Evolutionary conservation across 768 basidiomycete genomes (phyloP).

Genomic region (Sporobolomyces pararoseus): DNA sequence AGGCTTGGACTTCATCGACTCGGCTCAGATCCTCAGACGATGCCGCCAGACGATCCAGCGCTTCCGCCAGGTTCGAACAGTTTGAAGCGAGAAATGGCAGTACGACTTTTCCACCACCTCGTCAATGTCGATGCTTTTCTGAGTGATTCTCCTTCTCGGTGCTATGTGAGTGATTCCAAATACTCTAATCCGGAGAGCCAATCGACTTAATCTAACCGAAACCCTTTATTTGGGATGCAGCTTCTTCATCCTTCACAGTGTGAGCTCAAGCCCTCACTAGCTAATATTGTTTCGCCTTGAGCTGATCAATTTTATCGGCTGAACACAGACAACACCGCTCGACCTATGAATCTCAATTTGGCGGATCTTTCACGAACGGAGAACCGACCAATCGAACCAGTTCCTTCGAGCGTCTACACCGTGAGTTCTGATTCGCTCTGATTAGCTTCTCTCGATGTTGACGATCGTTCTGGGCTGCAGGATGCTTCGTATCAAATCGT

Average conservation of each 20-base stretch:
- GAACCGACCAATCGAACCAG: not conserved
- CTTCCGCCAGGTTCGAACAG: conserved; percentile 35
- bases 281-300: too few relatives aligned
- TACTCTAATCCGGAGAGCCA: too few relatives aligned
- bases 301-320: too few relatives aligned
- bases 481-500: conserved; percentile 39
- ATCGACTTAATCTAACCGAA: too few relatives aligned
- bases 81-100: conserved; percentile 34
- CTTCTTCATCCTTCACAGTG: conserved; percentile 39
- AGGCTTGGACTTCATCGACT: conserved; percentile 35
- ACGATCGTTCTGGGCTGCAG: not conserved
- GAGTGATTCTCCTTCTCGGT: conserved; percentile 32
- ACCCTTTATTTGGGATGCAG: too few relatives aligned
- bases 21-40: conserved; percentile 17
- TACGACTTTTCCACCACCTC: conserved; percentile 29
- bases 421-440: not conserved
- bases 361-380: conserved; percentile 33
- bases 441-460: not conserved
- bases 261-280: too few relatives aligned
- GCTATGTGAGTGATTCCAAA: conserved; percentile 40
- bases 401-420: conserved; percentile 19
- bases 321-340: conserved; percentile 40
- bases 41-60: conserved; percentile 41
- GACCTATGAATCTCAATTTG: conserved; percentile 33
- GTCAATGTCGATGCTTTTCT: conserved; percentile 32